Percentiles rank a stretch among this genome's conserved stretches.
Conservation (phyloP, 2,329 filamentous ascomycete species). For the Verticillium zaregamsianum region DNA sequence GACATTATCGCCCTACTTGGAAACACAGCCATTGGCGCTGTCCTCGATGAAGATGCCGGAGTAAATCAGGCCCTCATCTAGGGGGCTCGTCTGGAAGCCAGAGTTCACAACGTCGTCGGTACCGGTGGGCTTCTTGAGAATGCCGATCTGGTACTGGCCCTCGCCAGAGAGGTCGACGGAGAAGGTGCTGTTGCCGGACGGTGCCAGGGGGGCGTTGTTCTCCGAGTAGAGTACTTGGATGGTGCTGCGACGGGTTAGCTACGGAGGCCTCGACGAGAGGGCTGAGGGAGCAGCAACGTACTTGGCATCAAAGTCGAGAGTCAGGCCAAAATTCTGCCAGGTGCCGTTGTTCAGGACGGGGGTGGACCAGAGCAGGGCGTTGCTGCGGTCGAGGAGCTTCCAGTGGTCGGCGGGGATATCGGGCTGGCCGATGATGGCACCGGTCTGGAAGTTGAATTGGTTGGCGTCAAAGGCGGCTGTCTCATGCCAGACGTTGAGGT, state of each 20-base stretch:
- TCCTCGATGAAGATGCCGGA: constrained; percentile 51
- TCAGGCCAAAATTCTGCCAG: constrained; percentile 61
- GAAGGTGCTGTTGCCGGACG: constrained; percentile 7
- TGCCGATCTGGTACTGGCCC: constrained; percentile 59
- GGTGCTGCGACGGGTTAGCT: constrained; percentile 32
- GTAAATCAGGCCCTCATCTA: constrained; percentile 50
- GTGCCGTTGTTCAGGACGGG: constrained; percentile 40
- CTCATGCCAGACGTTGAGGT: constrained; percentile 51
- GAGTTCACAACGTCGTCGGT: constrained; percentile 39
- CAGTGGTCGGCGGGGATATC: not conserved
- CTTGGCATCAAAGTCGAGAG: constrained; percentile 53
- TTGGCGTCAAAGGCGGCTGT: constrained; percentile 42
- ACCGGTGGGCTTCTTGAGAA: constrained; percentile 55
- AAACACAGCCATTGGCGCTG: constrained; percentile 22
- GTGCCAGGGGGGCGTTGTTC: constrained; percentile 36
- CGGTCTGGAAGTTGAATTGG: constrained; percentile 52
- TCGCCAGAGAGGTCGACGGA: constrained; percentile 48
- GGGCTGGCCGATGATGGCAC: constrained; percentile 40
- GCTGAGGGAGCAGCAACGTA: constrained; percentile 23
- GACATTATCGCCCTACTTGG: not conserved
- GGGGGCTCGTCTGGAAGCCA: constrained; percentile 41
- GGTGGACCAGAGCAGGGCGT: constrained; percentile 41
- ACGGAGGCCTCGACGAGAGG: not conserved
- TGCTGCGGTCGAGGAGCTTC: not conserved
- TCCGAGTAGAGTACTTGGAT: constrained; percentile 55